phyloP scores from a whole-genome alignment of 2,329 filamentous ascomycete genomes.

The Ceratocystis cubensis region DNA sequence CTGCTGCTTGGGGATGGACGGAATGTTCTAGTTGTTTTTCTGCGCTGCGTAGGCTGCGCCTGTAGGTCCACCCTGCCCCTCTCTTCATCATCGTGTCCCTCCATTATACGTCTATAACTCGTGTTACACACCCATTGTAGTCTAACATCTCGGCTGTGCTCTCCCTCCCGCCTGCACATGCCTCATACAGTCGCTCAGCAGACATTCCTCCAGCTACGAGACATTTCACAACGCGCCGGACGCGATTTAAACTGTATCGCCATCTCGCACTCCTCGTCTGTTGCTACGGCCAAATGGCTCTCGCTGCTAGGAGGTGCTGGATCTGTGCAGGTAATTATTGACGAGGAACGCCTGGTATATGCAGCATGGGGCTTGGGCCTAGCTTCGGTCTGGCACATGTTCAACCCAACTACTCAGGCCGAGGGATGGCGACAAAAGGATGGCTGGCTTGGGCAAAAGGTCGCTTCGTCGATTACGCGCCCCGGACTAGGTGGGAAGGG shows the following conservation, averaged over 20 bases:
- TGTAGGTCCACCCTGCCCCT: constrained; percentile 31
- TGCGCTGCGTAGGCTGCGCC: constrained; percentile 44
- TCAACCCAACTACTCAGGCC: constrained; percentile 41
- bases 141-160: constrained; percentile 4
- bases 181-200: constrained; percentile 39
- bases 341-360: constrained; percentile 45
- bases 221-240: constrained; percentile 39
- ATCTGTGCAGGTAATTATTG: constrained; percentile 43
- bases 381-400: constrained; percentile 38
- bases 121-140: neutral
- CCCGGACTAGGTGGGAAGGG: constrained; percentile 12
- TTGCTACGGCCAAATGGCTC: constrained; percentile 45
- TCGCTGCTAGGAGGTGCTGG: constrained; percentile 45
- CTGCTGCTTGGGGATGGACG: constrained; percentile 34
- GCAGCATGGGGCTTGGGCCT: constrained; percentile 47
- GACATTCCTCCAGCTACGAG: constrained; percentile 43
- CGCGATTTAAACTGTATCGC: constrained; percentile 42
- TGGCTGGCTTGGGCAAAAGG: constrained; percentile 41
- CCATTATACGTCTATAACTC: neutral
- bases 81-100: constrained; percentile 11
- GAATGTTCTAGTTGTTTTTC: constrained; percentile 38
- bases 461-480: constrained; percentile 34
- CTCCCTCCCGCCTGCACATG: neutral
- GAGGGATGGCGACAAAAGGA: constrained; percentile 41
- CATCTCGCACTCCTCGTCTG: constrained; percentile 45